Evolutionary conservation across 352 stramenopile species (phyloP), one percentile per base, ranked within the genome.

Genomic region (Phytophthora gonapodyides): DNA sequence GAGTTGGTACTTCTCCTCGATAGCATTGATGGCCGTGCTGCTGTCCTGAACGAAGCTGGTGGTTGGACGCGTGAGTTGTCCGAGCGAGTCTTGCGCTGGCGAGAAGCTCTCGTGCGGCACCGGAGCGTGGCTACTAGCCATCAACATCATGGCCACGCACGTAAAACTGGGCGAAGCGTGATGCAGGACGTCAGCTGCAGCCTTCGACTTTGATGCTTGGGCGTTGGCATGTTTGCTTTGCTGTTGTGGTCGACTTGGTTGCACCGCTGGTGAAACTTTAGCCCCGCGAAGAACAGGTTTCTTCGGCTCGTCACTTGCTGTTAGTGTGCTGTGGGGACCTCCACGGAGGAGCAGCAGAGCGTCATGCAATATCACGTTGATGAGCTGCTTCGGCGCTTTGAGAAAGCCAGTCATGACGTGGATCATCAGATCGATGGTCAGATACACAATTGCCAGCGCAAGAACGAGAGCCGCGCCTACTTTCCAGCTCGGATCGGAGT

Each of bases 61-160:
- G 9, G 21, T 47, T 13, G 35, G 24, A 12, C 35, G 43, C 15
- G 15, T 35, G 15, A 38, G 37, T 8, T 21, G 12, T 13, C 31
- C 11, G 31, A 62, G 6, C 5, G 16, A 36, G 49, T 38, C 31
- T 38, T 47, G 44, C n/a, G 19, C 24, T 12, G 52, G 5, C 43
- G 16, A 17, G 11, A 40, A 52, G 31, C 36, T 43, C 35, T 58
- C 31, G 34, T 59, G 67, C 7, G 48, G 57, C 38, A 74, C 70
- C 33, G 46, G 35, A 12, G 57, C 57, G 12, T 65, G 67, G 3
- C 37, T 53, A 10, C 37, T 57, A 43, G 77, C 57, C 56, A 78
- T 65, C 21, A 85, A 44, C 37, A 74, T 52, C 71, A 83, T 80
- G 12, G 76, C 73, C 5, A 66, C 66, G 24, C 69, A 80, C 5